Evolutionary conservation across 192 early-diverging fungal species (phyloP), one percentile per base, ranked within the genome.

Genomic region (Diversispora eburnea): DNA sequence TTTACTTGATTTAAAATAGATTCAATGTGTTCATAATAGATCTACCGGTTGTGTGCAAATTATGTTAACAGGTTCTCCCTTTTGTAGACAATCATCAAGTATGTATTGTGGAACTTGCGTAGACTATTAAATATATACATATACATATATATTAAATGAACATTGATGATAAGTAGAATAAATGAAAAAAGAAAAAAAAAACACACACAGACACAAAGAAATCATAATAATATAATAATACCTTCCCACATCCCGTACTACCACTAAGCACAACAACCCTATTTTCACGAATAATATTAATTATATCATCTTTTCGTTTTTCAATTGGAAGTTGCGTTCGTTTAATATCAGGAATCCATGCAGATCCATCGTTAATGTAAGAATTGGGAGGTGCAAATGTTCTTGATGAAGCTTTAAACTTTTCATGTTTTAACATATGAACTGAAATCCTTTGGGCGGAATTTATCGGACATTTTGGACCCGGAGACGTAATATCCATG

Each of bases 41-140:
- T 2, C 57, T 70, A 75, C 66, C 66, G 77, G 77, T 59, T 78
- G 77, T 45, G 77, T 78, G 52, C 77, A 78, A 8, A 78, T 70
- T 46, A 78, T 78, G 52, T 78, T 78, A 9, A 67, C 64, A n/a
- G 45, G 49, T 20, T 42, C 63, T 3, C 54, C 3, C 45, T 49
- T 61, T 61, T 67, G 59, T 57, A 78, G 56, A 51, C 65, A 67
- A 49, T 76, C 66, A 48, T 78, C 54, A 9, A 76, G 43, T 17
- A 78, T 67, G 33, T 70, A 78, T 59, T 78, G 77, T 22, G 77
- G 77, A 3, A 78, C 77, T 71, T 78, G 77, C 3, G 77, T 78
- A 22, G 74, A 76, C 75, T 76, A 52, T 6, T 5, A 22, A 5
- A 13, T 15, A 43, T 17, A 15, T 13, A n/a, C n/a, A n/a, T n/a